Percentiles rank a stretch among this genome's conserved stretches.
phyloP scores from a whole-genome alignment of 2,329 filamentous ascomycete genomes.

The Cladosporium sp. region DNA sequence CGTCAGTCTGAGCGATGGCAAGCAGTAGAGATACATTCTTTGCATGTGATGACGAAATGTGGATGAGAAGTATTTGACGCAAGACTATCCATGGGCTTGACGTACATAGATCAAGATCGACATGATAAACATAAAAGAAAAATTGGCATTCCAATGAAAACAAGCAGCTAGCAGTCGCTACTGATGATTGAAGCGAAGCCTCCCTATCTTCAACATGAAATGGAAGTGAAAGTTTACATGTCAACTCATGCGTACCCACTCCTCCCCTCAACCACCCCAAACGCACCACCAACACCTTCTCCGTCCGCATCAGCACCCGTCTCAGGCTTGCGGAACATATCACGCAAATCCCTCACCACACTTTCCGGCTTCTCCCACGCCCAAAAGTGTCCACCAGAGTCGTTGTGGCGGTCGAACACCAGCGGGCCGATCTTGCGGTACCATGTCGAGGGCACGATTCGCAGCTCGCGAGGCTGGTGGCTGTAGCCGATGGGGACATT shows the following conservation, averaged over 20 bases:
- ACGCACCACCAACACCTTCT: slow-evolving; percentile 12
- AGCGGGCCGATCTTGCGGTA: slow-evolving; percentile 13
- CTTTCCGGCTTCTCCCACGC: slow-evolving; percentile 18
- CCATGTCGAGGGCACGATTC: slow-evolving; percentile 19
- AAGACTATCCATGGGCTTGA: background rate
- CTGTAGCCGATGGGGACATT: slow-evolving; percentile 15
- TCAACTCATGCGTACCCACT: background rate
- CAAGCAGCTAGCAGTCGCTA: background rate
- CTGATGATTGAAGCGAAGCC: background rate
- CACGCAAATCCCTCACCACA: slow-evolving; percentile 17
- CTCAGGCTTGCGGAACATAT: slow-evolving; percentile 17
- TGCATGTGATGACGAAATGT: background rate
- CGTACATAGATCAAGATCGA: background rate
- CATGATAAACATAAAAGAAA: background rate
- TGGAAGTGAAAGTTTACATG: too few relatives aligned
- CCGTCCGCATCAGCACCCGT: slow-evolving; percentile 5
- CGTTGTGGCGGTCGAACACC: slow-evolving; percentile 18
- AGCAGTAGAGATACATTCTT: slow-evolving; percentile 37
- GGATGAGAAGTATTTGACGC: background rate
- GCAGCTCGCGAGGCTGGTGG: slow-evolving; percentile 18
- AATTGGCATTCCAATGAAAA: background rate
- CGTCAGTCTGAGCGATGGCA: slow-evolving; percentile 78
- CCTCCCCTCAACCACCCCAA: slow-evolving; percentile 14
- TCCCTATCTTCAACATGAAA: background rate
- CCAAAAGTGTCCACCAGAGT: slow-evolving; percentile 15